Base-by-base conservation (phyloP, 2,329 filamentous ascomycete genomes). In the Laburnicola sp. region DNA sequence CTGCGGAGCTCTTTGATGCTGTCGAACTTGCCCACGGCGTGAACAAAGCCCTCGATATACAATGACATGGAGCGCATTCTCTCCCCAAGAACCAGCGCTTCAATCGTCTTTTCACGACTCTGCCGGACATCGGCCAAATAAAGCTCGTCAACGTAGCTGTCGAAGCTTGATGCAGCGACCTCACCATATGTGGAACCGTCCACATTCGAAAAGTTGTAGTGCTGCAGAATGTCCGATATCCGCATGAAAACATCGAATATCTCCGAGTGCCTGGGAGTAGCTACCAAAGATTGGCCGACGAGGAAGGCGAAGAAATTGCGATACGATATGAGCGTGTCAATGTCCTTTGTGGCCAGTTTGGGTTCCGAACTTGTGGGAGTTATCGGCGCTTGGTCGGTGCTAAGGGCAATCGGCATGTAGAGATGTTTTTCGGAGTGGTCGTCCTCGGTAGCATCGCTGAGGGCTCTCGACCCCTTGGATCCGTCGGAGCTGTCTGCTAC, bases 31-130 rank as follows among this genome's bases (percentile, higher is more conserved):
- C 93, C 94, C 7, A 89, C 91, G 0, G 87, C 91, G 71, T 97
- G 94, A 4, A 91, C 86, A 65, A 97, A 97, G 0, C 90, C 91
- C 72, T 97, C 91, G 51, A 89, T 90, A 74, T 96, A 97, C 2
- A 99, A 80, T 6, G 86, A 81, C 63, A 87, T 83, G 41, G 84
- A 96, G 51, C 86, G 86, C 85, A 97, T 89, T 32, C 84, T 83
- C 74, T 99, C 93, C 49, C 89, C 92, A 8, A 99, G 78, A n/a
- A 97, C 82, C 40, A 97, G 81, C 0, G 87, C 89, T 73, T 97
- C 91, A 23, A 97, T 80, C 0, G 89, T 96, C 79, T 94, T 95
- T 67, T 96, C 91, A 25, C 87, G 83, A 68, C 89, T 96, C 53
- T 83, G 77, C 48, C 91, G 82, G 40, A 96, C 87, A 72, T 97